Percentiles rank a stretch among this genome's conserved stretches.
Evolutionary conservation across 768 basidiomycete species (phyloP).

Genomic region (Inosperma sp.): DNA sequence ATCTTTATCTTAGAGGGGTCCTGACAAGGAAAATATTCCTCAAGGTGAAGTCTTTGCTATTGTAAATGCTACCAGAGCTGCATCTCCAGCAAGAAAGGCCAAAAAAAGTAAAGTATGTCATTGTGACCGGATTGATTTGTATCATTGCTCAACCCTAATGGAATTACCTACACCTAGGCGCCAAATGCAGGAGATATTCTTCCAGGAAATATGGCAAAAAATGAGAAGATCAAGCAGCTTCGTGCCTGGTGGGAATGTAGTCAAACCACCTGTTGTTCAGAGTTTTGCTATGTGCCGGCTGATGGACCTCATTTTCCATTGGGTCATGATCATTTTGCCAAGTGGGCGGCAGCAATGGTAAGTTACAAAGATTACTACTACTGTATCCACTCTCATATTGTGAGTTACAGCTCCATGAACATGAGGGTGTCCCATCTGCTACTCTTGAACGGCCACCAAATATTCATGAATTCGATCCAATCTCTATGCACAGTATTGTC

Average conservation of each 20-base stretch:
- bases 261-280: constrained; percentile 9
- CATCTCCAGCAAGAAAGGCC: not conserved
- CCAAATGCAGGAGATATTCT: constrained; percentile 15
- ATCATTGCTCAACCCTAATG: not conserved
- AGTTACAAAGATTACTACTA: not conserved
- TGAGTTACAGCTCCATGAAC: not conserved
- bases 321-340: constrained; percentile 14
- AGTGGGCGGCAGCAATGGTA: constrained; percentile 19
- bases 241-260: constrained; percentile 15
- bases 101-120: constrained; percentile 1
- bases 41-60: not conserved
- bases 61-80: not conserved
- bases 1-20: not conserved
- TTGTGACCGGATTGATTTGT: not conserved
- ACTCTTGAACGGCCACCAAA: not conserved
- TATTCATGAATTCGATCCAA: constrained; percentile 11
- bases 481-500: not conserved
- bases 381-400: not conserved
- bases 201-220: constrained; percentile 13
- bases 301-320: constrained; percentile 16
- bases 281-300: constrained; percentile 13
- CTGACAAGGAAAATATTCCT: constrained; percentile 5
- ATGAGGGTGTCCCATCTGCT: not conserved
- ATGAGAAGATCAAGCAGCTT: constrained; percentile 15
- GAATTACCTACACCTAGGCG: constrained; percentile 2